Conservation (phyloP, 1,139 yeast genomes). For the Nematodospora anomalae region DNA sequence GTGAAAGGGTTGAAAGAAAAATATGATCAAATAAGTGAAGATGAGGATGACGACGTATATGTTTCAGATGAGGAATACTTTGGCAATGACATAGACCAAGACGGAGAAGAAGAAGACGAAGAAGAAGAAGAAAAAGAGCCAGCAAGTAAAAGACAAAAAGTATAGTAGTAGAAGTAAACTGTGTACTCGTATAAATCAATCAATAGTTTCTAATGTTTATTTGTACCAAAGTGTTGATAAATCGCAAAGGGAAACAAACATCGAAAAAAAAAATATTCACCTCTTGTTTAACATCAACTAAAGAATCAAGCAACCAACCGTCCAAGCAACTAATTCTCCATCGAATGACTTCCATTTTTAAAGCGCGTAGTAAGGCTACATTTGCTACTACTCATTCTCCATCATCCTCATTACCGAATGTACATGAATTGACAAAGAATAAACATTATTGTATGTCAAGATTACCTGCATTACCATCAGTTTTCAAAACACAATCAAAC, state of each 20-base stretch:
- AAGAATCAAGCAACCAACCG: too few species aligned
- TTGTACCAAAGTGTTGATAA: neutral
- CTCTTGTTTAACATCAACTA: neutral
- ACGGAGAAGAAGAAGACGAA: too few species aligned
- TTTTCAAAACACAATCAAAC: slow-evolving; percentile 23
- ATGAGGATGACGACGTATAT: slow-evolving; percentile 33
- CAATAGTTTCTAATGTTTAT: neutral
- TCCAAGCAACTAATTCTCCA: too few species aligned
- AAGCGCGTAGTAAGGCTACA: slow-evolving; percentile 12
- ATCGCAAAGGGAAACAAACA: neutral
- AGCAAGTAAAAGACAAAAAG: slow-evolving; percentile 35
- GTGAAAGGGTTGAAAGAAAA: slow-evolving; percentile 95
- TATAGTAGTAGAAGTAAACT: slow-evolving; percentile 12
- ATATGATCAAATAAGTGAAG: slow-evolving; percentile 69
- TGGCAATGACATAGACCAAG: slow-evolving; percentile 28
- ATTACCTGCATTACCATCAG: slow-evolving; percentile 58
- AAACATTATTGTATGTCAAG: slow-evolving; percentile 59
- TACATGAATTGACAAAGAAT: slow-evolving; percentile 57
- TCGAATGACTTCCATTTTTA: slow-evolving; percentile 11
- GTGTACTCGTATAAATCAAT: too few species aligned
- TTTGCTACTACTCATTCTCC: neutral
- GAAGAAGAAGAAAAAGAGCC: too few species aligned
- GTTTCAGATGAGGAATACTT: slow-evolving; percentile 22
- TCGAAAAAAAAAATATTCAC: slow-evolving; percentile 3
- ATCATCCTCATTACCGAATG: neutral